These are phyloP conservation scores for Leucocoprinus leucothites DNA, from an alignment of 768 basidiomycete species.

Conservation along the genomic window DNA sequence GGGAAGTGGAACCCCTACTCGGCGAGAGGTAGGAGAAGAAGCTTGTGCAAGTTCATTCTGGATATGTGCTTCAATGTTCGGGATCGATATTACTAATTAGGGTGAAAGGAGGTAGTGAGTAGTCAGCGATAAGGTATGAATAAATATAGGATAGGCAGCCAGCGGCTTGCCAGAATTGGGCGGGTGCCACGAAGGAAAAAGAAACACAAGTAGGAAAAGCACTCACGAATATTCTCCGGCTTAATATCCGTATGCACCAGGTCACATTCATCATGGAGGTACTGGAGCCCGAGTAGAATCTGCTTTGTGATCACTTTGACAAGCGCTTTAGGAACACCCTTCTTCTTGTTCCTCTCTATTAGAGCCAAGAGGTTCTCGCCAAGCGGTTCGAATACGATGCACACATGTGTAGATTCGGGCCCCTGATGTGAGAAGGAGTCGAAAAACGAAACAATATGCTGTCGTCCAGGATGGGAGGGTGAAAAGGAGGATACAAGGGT, in stretches of 20 bases:
- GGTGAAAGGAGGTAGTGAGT: conserved; percentile 22
- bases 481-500: conserved; percentile 69
- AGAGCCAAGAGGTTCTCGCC: conserved; percentile 76
- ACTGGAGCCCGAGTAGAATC: conserved; percentile 83
- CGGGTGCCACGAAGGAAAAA: conserved; percentile 3
- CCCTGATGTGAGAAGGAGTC: conserved; percentile 83
- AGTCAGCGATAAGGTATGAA: conserved; percentile 24
- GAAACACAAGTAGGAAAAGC: conserved; percentile 7
- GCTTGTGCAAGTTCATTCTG: conserved; percentile 63
- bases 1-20: conserved; percentile 75
- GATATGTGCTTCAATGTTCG: conserved; percentile 76
- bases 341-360: conserved; percentile 76
- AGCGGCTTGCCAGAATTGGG: conserved; percentile 15
- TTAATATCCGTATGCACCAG: conserved; percentile 94
- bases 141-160: conserved; percentile 25
- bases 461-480: conserved; percentile 74
- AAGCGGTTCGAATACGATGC: conserved; percentile 88
- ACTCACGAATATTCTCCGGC: conserved; percentile 92
- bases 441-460: conserved; percentile 83
- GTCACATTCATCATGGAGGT: conserved; percentile 90
- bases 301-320: conserved; percentile 88
- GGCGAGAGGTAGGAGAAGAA: conserved; percentile 71
- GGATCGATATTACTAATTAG: conserved; percentile 72
- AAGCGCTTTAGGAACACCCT: conserved; percentile 76
- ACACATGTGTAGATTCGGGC: conserved; percentile 74